phyloP scores from a whole-genome alignment of 2,329 filamentous ascomycete genomes.

The Epichloe gansuensis region DNA sequence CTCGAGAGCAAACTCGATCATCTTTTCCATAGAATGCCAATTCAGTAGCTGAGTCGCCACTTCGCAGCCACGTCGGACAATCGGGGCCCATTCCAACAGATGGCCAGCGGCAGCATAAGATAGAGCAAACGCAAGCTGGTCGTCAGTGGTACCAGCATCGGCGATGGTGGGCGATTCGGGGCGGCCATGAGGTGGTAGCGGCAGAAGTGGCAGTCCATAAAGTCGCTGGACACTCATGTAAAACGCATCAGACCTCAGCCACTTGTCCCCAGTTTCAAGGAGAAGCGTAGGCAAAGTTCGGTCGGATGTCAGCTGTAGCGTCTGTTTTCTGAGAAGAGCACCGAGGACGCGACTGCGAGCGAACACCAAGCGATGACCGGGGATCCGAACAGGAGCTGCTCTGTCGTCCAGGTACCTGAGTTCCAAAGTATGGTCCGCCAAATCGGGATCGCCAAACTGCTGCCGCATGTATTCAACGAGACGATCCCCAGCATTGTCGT shows the following conservation, averaged over 20 bases:
- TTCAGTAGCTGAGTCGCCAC: conserved; percentile 45
- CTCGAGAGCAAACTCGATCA: conserved; percentile 45
- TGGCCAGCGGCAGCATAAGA: conserved; percentile 53
- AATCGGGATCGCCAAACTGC: conserved; percentile 19
- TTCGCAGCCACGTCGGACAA: conserved; percentile 46
- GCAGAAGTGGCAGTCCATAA: conserved; percentile 41
- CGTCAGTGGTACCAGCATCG: conserved; percentile 26
- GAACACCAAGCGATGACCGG: conserved; percentile 43
- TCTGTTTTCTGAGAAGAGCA: conserved; percentile 15
- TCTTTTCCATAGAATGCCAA: conserved; percentile 51
- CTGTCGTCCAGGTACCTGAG: conserved; percentile 31
- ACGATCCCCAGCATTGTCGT: conserved; percentile 23
- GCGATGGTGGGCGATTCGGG: conserved; percentile 19
- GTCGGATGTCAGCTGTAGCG: conserved; percentile 18
- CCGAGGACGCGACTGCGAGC: conserved; percentile 33
- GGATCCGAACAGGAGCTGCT: conserved; percentile 29
- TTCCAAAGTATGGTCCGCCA: conserved; percentile 35
- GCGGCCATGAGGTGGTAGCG: conserved; percentile 17
- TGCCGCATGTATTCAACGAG: conserved; percentile 28
- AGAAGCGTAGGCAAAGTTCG: conserved; percentile 18
- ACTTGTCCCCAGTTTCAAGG: conserved; percentile 38
- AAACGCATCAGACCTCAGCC: conserved; percentile 43
- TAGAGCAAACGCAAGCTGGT: conserved; percentile 43
- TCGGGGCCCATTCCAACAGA: conserved; percentile 40
- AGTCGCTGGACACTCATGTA: conserved; percentile 44